These are phyloP conservation scores for Andrographis paniculata DNA, from an alignment of 305 asterid genomes.

Conservation along the genomic window DNA sequence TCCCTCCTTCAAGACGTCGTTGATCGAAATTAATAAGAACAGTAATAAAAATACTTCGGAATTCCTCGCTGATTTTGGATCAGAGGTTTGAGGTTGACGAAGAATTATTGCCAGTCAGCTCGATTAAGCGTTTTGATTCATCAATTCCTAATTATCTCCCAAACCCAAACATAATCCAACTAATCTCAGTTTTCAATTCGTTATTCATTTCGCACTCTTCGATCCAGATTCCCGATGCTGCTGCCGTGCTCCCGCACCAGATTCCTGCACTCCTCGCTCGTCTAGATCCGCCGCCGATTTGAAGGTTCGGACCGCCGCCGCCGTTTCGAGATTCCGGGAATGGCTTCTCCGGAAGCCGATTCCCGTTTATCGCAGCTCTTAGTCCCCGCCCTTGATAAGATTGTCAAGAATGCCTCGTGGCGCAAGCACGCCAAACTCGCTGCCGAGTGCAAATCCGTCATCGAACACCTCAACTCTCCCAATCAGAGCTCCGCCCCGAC, in stretches of 20 bases:
- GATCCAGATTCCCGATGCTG: slow-evolving; percentile 23
- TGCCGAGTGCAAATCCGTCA: slow-evolving; percentile 81
- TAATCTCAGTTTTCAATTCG: no score
- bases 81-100: no score
- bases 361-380: slow-evolving; percentile 71
- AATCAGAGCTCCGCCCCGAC: slow-evolving; percentile 35
- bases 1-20: no score
- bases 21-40: no score
- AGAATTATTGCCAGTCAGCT: no score
- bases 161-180: no score
- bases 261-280: slow-evolving; percentile 16
- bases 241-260: slow-evolving; percentile 17
- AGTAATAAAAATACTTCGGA: no score
- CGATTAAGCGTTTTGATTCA: no score
- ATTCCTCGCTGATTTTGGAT: no score
- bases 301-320: slow-evolving; percentile 1
- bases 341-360: slow-evolving; percentile 97
- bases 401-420: slow-evolving; percentile 82
- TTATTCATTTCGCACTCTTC: slow-evolving; percentile 2
- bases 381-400: slow-evolving; percentile 78
- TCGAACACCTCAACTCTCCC: slow-evolving; percentile 60
- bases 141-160: no score
- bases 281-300: slow-evolving; percentile 27
- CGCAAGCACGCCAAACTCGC: slow-evolving; percentile 89
- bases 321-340: slow-evolving; percentile 45